phyloP scores from a whole-genome alignment of 306 rosid genomes.

The Begonia fuchsioides region DNA sequence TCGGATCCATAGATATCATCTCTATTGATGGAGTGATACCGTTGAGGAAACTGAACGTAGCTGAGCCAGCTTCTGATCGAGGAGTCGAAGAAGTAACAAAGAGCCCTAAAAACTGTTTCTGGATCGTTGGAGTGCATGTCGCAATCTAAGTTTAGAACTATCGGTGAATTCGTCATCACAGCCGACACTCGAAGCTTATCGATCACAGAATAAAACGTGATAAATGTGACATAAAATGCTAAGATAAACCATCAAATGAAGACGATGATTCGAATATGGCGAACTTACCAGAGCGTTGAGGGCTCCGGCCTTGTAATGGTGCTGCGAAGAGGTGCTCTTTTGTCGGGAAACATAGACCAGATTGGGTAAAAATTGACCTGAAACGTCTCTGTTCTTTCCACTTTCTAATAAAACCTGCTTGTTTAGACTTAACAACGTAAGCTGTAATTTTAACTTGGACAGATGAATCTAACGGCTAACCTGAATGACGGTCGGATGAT shows the following conservation, averaged over 20 bases:
- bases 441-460: not conserved
- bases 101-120: slow-evolving; percentile 10
- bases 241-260: too few species aligned
- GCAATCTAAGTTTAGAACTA: slow-evolving; percentile 21
- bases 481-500: slow-evolving; percentile 28
- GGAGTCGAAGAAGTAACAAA: slow-evolving; percentile 19
- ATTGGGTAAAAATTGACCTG: slow-evolving; percentile 19
- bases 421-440: too few species aligned
- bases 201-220: not conserved
- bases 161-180: slow-evolving; percentile 27
- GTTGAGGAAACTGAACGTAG: slow-evolving; percentile 27
- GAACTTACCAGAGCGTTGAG: slow-evolving; percentile 26
- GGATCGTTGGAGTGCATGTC: slow-evolving; percentile 36
- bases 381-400: slow-evolving; percentile 13
- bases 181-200: slow-evolving; percentile 33
- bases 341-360: slow-evolving; percentile 33
- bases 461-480: slow-evolving; percentile 5
- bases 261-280: too few species aligned
- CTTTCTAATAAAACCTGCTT: slow-evolving; percentile 21
- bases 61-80: slow-evolving; percentile 1
- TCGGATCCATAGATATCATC: slow-evolving; percentile 8
- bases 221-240: too few species aligned
- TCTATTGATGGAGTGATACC: slow-evolving; percentile 4
- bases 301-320: slow-evolving; percentile 41
- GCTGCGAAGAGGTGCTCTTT: slow-evolving; percentile 16